A percentile compares a stretch with the other conserved stretches of the same genome.
These are phyloP conservation scores for Botrytis porri DNA, from an alignment of 2,329 filamentous ascomycete species.

Conservation along the genomic window DNA sequence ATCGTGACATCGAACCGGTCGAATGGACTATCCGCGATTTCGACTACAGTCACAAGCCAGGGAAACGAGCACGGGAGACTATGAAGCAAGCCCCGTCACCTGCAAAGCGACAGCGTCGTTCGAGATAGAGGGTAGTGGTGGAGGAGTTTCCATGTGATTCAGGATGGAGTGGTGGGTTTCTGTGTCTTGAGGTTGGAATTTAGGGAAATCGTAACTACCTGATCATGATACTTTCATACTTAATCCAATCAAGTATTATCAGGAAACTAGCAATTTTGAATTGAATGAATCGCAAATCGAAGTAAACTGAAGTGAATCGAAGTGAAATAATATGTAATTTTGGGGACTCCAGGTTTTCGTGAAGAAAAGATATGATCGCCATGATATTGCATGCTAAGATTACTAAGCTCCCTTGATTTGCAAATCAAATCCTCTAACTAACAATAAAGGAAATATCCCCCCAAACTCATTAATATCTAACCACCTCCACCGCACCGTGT, in stretches of 20 bases:
- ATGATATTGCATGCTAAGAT: not conserved
- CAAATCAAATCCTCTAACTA: not conserved
- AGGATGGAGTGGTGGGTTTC: not conserved
- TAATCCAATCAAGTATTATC: not conserved
- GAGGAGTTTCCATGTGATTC: not conserved
- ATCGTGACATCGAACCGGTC: not conserved
- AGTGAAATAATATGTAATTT: not conserved
- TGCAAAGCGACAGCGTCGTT: not conserved
- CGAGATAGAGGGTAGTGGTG: not conserved
- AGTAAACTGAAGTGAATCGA: not conserved
- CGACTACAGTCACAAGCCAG: not conserved
- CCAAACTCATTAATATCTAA: not conserved
- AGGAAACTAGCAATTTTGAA: not conserved
- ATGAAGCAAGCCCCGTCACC: not conserved
- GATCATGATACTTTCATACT: not conserved
- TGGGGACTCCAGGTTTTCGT: not conserved
- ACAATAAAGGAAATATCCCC: not conserved
- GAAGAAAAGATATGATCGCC: not conserved
- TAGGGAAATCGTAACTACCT: too few species aligned
- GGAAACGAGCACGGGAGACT: not conserved
- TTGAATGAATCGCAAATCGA: not conserved
- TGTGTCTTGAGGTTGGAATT: not conserved
- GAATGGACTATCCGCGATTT: not conserved
- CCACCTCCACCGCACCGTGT: not conserved
- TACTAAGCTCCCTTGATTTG: not conserved